Percentiles rank a stretch among this genome's conserved stretches.
Conservation (phyloP, 805 yeast species). For the Schwanniomyces polymorphus region DNA sequence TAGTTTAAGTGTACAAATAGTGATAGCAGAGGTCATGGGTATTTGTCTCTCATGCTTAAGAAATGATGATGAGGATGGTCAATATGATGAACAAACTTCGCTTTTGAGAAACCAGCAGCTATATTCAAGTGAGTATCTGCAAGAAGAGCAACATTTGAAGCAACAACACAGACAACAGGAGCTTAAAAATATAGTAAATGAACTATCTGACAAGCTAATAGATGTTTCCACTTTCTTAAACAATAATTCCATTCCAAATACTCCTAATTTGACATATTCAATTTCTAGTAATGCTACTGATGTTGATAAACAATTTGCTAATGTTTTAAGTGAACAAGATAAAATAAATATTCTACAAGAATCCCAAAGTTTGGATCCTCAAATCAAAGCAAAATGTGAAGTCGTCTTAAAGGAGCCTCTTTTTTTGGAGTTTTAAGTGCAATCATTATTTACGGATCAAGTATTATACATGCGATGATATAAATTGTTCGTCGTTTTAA, state of each 20-base stretch:
- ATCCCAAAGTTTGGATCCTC: conserved; percentile 14
- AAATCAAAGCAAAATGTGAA: conserved; percentile 14
- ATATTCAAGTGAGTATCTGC: conserved; percentile 33
- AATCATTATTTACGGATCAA: background rate
- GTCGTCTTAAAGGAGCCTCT: conserved; percentile 17
- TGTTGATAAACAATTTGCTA: conserved; percentile 19
- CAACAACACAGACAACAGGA: conserved; percentile 49
- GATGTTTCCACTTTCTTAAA: conserved; percentile 35
- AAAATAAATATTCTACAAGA: conserved; percentile 21
- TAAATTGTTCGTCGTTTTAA: background rate
- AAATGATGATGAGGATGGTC: conserved; percentile 34
- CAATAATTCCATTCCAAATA: conserved; percentile 4
- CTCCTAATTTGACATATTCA: conserved; percentile 4
- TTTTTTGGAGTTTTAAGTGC: conserved; percentile 20
- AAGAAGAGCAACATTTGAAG: conserved; percentile 36
- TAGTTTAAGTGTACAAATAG: background rate
- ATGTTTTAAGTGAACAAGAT: conserved; percentile 21
- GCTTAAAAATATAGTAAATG: conserved; percentile 46
- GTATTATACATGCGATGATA: background rate
- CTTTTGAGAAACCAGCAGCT: conserved; percentile 24
- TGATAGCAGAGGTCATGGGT: conserved; percentile 36
- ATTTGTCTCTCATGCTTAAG: conserved; percentile 48
- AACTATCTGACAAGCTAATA: conserved; percentile 34
- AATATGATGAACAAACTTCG: conserved; percentile 40
- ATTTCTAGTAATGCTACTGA: conserved; percentile 3